phyloP scores from a whole-genome alignment of 2,329 filamentous ascomycete species.

The Emericellopsis cladophorae region DNA sequence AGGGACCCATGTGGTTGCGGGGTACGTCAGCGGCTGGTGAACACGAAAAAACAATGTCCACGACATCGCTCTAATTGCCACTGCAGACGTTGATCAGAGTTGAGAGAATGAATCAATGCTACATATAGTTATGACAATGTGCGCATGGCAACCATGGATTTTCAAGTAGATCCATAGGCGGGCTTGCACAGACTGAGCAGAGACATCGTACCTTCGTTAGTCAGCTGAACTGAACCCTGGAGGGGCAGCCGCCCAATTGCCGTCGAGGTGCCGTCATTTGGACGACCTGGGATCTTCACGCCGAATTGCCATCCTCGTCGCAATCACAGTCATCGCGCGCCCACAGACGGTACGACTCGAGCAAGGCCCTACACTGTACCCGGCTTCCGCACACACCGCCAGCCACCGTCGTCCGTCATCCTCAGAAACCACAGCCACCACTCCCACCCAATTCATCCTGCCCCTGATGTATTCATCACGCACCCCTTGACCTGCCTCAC shows the following conservation, averaged over 20 bases:
- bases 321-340: neutral
- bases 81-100: no score
- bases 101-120: no score
- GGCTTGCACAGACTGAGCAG: no score
- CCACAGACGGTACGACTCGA: neutral
- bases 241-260: neutral
- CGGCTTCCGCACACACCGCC: neutral
- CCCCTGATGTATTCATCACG: neutral
- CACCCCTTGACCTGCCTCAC: neutral
- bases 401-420: neutral
- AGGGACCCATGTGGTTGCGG: no score
- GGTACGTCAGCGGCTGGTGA: no score
- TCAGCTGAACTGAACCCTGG: neutral
- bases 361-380: neutral
- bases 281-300: neutral
- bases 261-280: neutral
- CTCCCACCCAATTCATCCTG: neutral
- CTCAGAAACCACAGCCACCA: neutral
- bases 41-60: no score
- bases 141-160: no score
- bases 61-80: no score
- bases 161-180: no score
- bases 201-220: neutral
- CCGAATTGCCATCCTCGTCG: neutral
- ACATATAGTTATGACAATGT: no score